A percentile compares a stretch with the other conserved stretches of the same genome.
These are phyloP conservation scores for Daldinia loculata DNA, from an alignment of 495 filamentous ascomycete species.

Conservation along the genomic window DNA sequence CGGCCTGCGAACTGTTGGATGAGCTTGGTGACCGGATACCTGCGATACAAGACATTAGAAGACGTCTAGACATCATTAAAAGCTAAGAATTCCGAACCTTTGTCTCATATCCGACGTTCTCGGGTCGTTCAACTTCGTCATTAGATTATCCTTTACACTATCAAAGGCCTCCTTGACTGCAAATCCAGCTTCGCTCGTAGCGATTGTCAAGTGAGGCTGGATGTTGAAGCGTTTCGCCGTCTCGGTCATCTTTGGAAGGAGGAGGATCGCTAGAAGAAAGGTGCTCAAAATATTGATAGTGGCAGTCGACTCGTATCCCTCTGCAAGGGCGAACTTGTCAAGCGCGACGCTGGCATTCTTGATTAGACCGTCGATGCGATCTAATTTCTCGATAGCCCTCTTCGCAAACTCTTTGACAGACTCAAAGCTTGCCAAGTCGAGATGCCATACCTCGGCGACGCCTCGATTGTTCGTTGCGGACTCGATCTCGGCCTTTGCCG, in stretches of 20 bases:
- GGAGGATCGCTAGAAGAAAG: slow-evolving; percentile 47
- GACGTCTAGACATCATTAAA: background rate
- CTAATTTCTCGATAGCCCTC: slow-evolving; percentile 44
- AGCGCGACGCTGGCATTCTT: slow-evolving; percentile 56
- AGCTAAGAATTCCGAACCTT: background rate
- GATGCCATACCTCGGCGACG: slow-evolving; percentile 54
- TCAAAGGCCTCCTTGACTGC: background rate
- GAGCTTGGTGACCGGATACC: background rate
- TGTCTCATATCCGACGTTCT: background rate
- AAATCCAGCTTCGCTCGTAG: background rate
- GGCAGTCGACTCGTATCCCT: slow-evolving; percentile 53
- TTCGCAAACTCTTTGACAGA: slow-evolving; percentile 52
- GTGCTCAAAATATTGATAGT: slow-evolving; percentile 58
- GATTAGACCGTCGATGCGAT: slow-evolving; percentile 56
- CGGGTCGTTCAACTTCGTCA: background rate
- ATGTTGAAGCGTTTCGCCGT: background rate
- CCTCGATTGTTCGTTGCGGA: background rate
- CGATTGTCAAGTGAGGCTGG: background rate
- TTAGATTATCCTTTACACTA: background rate
- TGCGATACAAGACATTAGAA: background rate
- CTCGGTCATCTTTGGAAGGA: background rate
- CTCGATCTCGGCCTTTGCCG: slow-evolving; percentile 49
- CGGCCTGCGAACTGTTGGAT: background rate
- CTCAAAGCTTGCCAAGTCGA: slow-evolving; percentile 57
- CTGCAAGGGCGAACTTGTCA: slow-evolving; percentile 26